A percentile compares a stretch with the other conserved stretches of the same genome.
Evolutionary conservation across 2,329 filamentous ascomycete genomes (phyloP).

Genomic region (Fusarium anguioides): DNA sequence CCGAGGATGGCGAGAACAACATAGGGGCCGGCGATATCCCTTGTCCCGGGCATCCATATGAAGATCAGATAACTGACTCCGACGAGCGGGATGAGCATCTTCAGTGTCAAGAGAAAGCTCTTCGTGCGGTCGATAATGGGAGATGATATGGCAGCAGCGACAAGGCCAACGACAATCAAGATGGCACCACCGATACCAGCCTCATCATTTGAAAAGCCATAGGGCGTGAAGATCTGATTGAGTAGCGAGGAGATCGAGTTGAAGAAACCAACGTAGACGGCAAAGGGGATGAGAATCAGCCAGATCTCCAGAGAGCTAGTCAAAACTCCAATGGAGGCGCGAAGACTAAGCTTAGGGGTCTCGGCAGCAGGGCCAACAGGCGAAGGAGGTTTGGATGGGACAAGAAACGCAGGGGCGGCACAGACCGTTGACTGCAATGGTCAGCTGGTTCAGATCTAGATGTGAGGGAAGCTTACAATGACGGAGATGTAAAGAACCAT

Average conservation of each 20-base stretch:
- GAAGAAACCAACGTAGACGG: constrained; percentile 90
- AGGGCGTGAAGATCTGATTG: constrained; percentile 89
- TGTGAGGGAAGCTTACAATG: constrained; percentile 66
- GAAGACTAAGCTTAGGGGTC: constrained; percentile 65
- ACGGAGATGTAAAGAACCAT: constrained; percentile 89
- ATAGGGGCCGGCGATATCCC: constrained; percentile 75
- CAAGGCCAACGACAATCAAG: constrained; percentile 87
- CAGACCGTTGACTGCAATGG: constrained; percentile 56
- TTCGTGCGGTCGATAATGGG: constrained; percentile 90
- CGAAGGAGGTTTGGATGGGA: constrained; percentile 80
- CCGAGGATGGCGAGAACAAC: constrained; percentile 81
- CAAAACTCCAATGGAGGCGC: constrained; percentile 65
- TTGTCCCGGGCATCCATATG: constrained; percentile 77
- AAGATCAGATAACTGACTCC: constrained; percentile 79
- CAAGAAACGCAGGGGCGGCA: constrained; percentile 81
- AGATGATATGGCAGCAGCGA: constrained; percentile 78
- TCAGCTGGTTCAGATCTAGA: constrained; percentile 19
- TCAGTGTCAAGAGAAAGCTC: constrained; percentile 78
- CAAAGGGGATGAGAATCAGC: constrained; percentile 83
- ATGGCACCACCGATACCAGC: constrained; percentile 91
- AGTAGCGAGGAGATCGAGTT: constrained; percentile 89
- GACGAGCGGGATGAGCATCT: constrained; percentile 78
- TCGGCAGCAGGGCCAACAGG: constrained; percentile 77
- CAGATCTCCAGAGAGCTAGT: constrained; percentile 75
- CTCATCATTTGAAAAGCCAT: constrained; percentile 84